Base-by-base conservation (phyloP, 2,329 filamentous ascomycete genomes). In the Calycina marina region DNA sequence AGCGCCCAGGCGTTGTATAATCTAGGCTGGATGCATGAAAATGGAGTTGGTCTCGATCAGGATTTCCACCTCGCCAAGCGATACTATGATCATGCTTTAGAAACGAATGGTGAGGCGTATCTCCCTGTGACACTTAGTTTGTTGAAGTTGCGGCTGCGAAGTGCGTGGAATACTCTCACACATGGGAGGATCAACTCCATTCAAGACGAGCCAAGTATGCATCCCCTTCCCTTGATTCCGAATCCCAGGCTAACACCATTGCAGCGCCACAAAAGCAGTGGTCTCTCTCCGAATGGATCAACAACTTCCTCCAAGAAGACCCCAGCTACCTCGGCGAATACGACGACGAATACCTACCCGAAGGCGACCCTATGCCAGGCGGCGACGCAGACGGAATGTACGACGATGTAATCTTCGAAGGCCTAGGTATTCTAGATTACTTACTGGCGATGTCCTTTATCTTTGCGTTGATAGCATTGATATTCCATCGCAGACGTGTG, bases 21-120 rank as follows among this genome's bases (percentile, higher is more conserved):
- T 48, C 64, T 98, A 10, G 92, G 90, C 4, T 98, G 90, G 90
- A 96, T 98, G 88, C 85, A 98, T 50, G 90, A 98, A 57, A 94
- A 96, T 49, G 90, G 90, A 5, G 67, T 96, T 30, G 84, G 86
- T 2, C 70, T 96, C 13, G 78, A 81, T 34, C 90, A 98, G 53
- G 90, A 98, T 52, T 98, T 92, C 54, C 90, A 98, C 51, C 73
- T 98, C 35, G 90, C 92, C 2, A 98, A 98, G 58, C 68, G 90
- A 33, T 93, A 86, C 57, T 98, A 98, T 51, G 90, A 98, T 48
- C 69, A 90, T 39, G 88, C 90, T 1, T 61, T 94, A 17, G 83
- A 86, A 49, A 86, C 88, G 1, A 98, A 93, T 47, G 69, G 77
- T 30, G 92, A 98, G 56, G 86, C 90, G 0, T 96, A 96, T 52